Evolutionary conservation across 352 stramenopile genomes (phyloP), one percentile per base, ranked within the genome.

Genomic region (Phytopythium litorale): DNA sequence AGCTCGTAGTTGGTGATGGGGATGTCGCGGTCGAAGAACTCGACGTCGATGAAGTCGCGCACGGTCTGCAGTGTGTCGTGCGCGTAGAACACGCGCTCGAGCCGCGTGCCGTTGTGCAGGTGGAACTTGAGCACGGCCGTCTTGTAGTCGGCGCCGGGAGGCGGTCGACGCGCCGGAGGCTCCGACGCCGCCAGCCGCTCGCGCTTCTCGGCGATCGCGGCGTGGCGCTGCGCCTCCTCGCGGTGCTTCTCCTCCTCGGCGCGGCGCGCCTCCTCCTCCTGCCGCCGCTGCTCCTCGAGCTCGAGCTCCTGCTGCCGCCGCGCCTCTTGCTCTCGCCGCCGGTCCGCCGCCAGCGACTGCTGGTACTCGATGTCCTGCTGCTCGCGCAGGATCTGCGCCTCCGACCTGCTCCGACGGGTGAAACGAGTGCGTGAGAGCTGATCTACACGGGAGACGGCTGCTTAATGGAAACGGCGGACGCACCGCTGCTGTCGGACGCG

Each of bases 341-440:
- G 91, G 74, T 98, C 95, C 11, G 89, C 91, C 50, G 84, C 78
- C 8, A 98, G 75, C 7, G 95, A 92, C 66, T 97, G 82, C 67
- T 97, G 84, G 63, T 98, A 98, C 73, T 98, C 95, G 30, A 64
- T 67, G 77, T 98, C 92, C 70, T 98, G 95, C 63, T 98, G 89
- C 62, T 97, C 80, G 1, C 95, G 86, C 6, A 98, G 71, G 35
- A 92, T 71, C 53, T 89, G 75, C 53, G 94, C 79, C 70, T 98
- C 92, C 56, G 81, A 82, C 25, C 78, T 86, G 38, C 9, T 25
- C n/a, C 16, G 19, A 21, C 19, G 13, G 33, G 60, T 1, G 35
- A 6, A 11, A 56, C 23, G 30, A 56, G 28, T n/a, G 9, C n/a
- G 25, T 54, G 48, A 54, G 23, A 11, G 19, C 21, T 49, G 42